These are phyloP conservation scores for Xanthoparmelia taractica DNA, from an alignment of 495 filamentous ascomycete genomes.

Conservation along the genomic window DNA sequence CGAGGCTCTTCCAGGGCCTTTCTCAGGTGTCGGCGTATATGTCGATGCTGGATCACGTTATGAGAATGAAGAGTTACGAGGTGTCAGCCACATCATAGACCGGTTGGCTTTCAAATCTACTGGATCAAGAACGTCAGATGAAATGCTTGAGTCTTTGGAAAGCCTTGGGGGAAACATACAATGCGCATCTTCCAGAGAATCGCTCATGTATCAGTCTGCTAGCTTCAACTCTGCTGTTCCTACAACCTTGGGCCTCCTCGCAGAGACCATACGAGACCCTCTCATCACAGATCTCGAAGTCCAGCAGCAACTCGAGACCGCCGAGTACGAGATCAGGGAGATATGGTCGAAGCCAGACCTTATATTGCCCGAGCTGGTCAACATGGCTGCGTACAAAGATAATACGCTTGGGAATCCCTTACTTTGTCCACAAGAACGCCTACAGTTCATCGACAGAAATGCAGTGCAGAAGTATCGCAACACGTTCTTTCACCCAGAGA, in stretches of 20 bases:
- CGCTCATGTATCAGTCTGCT: constrained; percentile 97
- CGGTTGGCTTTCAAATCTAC: constrained; percentile 96
- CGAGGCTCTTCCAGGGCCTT: constrained; percentile 90
- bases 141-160: constrained; percentile 82
- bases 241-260: constrained; percentile 72
- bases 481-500: constrained; percentile 78
- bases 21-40: constrained; percentile 92
- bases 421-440: constrained; percentile 78
- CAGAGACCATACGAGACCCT: constrained; percentile 89
- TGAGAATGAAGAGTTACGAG: constrained; percentile 75
- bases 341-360: constrained; percentile 98
- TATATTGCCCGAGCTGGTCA: constrained; percentile 89
- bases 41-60: constrained; percentile 94
- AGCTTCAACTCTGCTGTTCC: constrained; percentile 94
- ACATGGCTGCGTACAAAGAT: constrained; percentile 87
- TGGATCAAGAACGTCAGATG: constrained; percentile 57
- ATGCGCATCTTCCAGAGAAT: constrained; percentile 89
- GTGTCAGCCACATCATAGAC: constrained; percentile 94
- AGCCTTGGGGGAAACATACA: constrained; percentile 89
- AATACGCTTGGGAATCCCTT: constrained; percentile 94
- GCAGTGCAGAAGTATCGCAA: constrained; percentile 73
- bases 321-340: constrained; percentile 90
- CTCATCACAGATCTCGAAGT: constrained; percentile 88
- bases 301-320: constrained; percentile 74
- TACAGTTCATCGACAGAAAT: constrained; percentile 64